phyloP scores from a whole-genome alignment of 352 stramenopile genomes.

The Globisporangium solare region DNA sequence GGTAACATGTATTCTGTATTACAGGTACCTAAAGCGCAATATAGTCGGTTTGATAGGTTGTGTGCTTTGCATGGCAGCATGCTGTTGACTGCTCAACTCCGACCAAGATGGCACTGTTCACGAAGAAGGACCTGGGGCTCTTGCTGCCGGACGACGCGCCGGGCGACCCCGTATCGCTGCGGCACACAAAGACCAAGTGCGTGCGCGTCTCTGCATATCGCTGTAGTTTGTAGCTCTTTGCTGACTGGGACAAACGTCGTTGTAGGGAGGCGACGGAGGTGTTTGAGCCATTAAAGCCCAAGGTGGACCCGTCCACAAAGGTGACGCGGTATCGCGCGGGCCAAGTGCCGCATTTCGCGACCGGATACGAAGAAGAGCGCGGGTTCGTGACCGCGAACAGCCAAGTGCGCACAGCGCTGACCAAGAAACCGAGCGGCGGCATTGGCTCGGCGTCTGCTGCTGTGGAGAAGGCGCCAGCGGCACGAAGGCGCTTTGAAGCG shows the following conservation, averaged over 20 bases:
- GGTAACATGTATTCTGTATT: not conserved
- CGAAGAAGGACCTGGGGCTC: constrained; percentile 82
- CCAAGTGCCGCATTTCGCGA: constrained; percentile 71
- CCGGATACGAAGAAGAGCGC: constrained; percentile 71
- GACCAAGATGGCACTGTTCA: constrained; percentile 71
- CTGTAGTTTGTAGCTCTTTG: not conserved
- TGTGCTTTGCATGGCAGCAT: not conserved
- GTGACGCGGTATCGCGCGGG: constrained; percentile 79
- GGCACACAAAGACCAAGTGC: constrained; percentile 67
- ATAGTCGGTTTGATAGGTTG: constrained; percentile 1
- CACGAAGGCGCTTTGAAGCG: constrained; percentile 54
- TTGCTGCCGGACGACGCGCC: constrained; percentile 78
- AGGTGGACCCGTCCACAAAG: constrained; percentile 77
- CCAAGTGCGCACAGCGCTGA: constrained; percentile 38
- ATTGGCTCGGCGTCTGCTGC: constrained; percentile 5
- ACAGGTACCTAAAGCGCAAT: not conserved
- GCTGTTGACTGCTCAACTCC: too few species aligned
- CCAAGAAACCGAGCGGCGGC: constrained; percentile 8
- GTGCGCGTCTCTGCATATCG: not conserved
- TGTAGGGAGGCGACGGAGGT: constrained; percentile 61
- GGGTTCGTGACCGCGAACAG: constrained; percentile 73
- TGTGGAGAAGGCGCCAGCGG: constrained; percentile 14
- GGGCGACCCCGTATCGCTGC: constrained; percentile 72
- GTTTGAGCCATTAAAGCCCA: constrained; percentile 75
- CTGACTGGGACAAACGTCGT: not conserved